Percentiles rank a stretch among this genome's conserved stretches.
phyloP scores from a whole-genome alignment of 2,329 filamentous ascomycete species.

The Venturia aucupariae region DNA sequence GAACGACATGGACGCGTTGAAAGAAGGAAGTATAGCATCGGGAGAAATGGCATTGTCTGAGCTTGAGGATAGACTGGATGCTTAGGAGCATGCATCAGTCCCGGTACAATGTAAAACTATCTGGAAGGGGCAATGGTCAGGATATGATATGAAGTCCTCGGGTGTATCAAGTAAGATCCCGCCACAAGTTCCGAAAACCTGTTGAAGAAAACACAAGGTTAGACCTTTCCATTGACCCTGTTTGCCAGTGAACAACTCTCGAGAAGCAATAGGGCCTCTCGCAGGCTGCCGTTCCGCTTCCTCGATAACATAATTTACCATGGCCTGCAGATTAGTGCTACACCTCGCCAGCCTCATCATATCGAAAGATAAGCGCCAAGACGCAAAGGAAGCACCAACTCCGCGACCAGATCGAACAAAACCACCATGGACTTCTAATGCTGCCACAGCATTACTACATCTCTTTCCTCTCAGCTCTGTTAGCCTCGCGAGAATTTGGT shows the following conservation, averaged over 20 bases:
- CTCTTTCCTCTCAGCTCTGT: neutral
- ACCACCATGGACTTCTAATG: neutral
- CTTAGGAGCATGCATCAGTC: neutral
- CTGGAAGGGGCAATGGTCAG: neutral
- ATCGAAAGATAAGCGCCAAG: neutral
- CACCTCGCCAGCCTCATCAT: neutral
- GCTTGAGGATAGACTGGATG: neutral
- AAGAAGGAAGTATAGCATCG: neutral
- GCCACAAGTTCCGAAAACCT: neutral
- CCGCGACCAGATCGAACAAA: neutral
- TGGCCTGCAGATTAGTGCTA: neutral
- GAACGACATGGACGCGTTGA: slow-evolving; percentile 8
- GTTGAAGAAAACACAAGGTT: neutral
- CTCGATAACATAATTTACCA: too few species aligned
- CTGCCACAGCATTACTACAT: neutral
- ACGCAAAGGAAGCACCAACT: too few species aligned
- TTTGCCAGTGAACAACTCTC: neutral
- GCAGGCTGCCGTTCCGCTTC: neutral
- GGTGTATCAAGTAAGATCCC: neutral
- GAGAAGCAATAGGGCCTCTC: neutral
- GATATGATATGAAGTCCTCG: neutral
- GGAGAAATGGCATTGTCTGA: neutral
- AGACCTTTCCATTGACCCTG: neutral
- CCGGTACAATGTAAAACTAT: neutral
- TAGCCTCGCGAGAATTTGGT: neutral